Evolutionary conservation across 306 rosid species (phyloP).

Genomic region (Citrullus colocynthis): DNA sequence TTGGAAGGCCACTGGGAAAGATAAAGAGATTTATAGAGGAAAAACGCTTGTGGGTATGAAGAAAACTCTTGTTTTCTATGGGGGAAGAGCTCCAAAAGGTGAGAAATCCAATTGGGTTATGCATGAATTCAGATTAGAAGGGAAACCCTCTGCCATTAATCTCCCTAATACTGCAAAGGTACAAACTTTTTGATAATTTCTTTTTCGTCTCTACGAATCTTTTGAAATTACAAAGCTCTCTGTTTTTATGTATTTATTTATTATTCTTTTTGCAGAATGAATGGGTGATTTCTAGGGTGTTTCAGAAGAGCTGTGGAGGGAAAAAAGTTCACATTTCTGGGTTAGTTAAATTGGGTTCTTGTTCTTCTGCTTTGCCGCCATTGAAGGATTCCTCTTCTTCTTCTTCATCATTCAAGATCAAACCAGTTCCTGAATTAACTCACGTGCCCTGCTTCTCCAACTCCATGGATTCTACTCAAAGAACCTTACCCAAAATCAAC

Average conservation of each 20-base stretch:
- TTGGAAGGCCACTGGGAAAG: slow-evolving; percentile 97
- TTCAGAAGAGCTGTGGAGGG: slow-evolving; percentile 58
- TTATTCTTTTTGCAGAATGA: slow-evolving; percentile 43
- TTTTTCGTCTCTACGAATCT: not conserved
- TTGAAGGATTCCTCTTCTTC: slow-evolving; percentile 51
- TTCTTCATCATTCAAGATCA: slow-evolving; percentile 18
- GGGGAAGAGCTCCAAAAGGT: slow-evolving; percentile 93
- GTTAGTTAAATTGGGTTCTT: slow-evolving; percentile 28
- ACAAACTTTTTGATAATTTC: not conserved
- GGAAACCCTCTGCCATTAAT: slow-evolving; percentile 42
- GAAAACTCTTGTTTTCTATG: slow-evolving; percentile 84
- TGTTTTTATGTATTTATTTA: too few relatives aligned
- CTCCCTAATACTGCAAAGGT: slow-evolving; percentile 87
- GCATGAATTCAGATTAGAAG: slow-evolving; percentile 85
- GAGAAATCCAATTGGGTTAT: slow-evolving; percentile 89
- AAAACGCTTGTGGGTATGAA: slow-evolving; percentile 85
- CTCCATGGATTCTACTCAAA: slow-evolving; percentile 37
- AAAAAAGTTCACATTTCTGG: slow-evolving; percentile 65
- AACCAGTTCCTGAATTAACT: slow-evolving; percentile 20
- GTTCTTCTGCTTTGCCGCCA: slow-evolving; percentile 35
- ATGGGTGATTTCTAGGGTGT: slow-evolving; percentile 90
- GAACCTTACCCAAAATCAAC: slow-evolving; percentile 19
- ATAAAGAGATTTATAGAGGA: slow-evolving; percentile 67
- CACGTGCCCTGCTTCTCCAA: slow-evolving; percentile 99
- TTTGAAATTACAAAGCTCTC: not conserved